These are phyloP conservation scores for Castanea mollissima DNA, from an alignment of 306 rosid genomes.

Conservation along the genomic window DNA sequence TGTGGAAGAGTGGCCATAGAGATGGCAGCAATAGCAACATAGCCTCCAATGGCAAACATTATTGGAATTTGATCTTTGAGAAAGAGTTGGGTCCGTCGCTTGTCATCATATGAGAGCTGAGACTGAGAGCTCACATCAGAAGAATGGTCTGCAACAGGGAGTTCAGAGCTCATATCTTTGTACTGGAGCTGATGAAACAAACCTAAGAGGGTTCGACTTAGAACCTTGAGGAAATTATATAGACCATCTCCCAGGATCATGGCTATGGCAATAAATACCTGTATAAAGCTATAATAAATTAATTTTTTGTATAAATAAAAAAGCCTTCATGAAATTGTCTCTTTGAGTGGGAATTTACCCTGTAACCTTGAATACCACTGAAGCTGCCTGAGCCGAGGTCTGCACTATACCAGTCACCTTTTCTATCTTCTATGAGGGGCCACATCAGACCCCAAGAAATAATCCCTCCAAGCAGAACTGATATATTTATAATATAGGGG, in stretches of 20 bases:
- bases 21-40: background rate
- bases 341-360: background rate
- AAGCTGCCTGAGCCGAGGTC: background rate
- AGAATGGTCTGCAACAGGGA: background rate
- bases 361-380: conserved; percentile 5
- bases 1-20: background rate
- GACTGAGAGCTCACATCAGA: background rate
- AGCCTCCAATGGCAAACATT: conserved; percentile 7
- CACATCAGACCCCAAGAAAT: conserved; percentile 23
- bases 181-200: background rate
- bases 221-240: background rate
- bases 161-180: background rate
- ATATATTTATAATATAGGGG: conserved; percentile 10
- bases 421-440: conserved; percentile 8
- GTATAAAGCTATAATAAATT: background rate
- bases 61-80: conserved; percentile 13
- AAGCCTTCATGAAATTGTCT: background rate
- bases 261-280: conserved; percentile 1
- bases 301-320: background rate
- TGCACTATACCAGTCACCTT: conserved; percentile 9
- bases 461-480: conserved; percentile 14
- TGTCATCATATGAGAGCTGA: background rate
- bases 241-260: conserved; percentile 12
- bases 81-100: conserved; percentile 6
- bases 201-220: background rate